These are phyloP conservation scores for Sarocladiaceae sp. DNA, from an alignment of 2,329 filamentous ascomycete species.

Conservation along the genomic window DNA sequence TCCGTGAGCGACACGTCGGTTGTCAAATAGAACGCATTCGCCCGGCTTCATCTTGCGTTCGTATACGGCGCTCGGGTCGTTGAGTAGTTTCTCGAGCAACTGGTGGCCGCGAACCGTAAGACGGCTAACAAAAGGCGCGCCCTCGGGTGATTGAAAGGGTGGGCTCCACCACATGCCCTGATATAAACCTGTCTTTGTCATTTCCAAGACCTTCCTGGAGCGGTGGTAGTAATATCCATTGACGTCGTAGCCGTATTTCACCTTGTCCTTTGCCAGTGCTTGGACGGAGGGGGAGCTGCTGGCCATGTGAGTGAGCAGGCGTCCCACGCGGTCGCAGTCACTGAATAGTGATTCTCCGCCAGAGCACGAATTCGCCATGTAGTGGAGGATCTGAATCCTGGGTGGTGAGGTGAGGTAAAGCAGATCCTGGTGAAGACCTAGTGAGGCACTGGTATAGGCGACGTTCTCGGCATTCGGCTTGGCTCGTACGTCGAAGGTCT, in stretches of 20 bases:
- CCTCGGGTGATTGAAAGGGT: slow-evolving; percentile 63
- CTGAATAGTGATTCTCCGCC: slow-evolving; percentile 85
- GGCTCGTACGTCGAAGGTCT: slow-evolving; percentile 82
- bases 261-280: slow-evolving; percentile 32
- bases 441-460: slow-evolving; percentile 75
- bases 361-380: slow-evolving; percentile 68
- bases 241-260: slow-evolving; percentile 67
- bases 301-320: slow-evolving; percentile 23
- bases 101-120: slow-evolving; percentile 35
- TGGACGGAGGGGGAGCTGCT: slow-evolving; percentile 17
- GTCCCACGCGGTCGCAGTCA: slow-evolving; percentile 60
- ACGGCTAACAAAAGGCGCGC: slow-evolving; percentile 11
- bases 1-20: slow-evolving; percentile 78
- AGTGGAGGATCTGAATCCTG: slow-evolving; percentile 82
- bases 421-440: slow-evolving; percentile 90
- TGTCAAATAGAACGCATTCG: slow-evolving; percentile 92
- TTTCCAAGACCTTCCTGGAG: slow-evolving; percentile 46
- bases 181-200: not conserved
- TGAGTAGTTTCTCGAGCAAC: slow-evolving; percentile 53
- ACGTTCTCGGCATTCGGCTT: slow-evolving; percentile 84
- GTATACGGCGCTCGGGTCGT: slow-evolving; percentile 52
- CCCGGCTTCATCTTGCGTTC: slow-evolving; percentile 70
- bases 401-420: slow-evolving; percentile 78
- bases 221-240: slow-evolving; percentile 57
- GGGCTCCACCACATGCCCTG: slow-evolving; percentile 58